phyloP scores from a whole-genome alignment of 129 eudicot genomes.

The Pseudognaphalium luteoalbum region DNA sequence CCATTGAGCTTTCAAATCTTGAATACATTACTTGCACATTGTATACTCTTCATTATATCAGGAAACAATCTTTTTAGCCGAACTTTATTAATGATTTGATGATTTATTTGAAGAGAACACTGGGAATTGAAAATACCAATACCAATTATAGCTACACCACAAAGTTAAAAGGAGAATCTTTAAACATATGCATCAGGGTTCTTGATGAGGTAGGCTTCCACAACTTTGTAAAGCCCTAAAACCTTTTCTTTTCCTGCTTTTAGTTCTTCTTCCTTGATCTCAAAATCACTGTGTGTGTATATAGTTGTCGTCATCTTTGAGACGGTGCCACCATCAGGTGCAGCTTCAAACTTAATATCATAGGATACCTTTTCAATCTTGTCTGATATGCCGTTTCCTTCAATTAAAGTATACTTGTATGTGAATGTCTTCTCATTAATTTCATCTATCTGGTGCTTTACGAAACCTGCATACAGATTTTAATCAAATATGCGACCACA shows the following conservation, averaged over 20 bases:
- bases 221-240: slow-evolving; percentile 55
- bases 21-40: background rate
- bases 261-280: slow-evolving; percentile 47
- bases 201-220: slow-evolving; percentile 58
- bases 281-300: slow-evolving; percentile 40
- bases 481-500: background rate
- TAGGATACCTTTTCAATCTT: slow-evolving; percentile 46
- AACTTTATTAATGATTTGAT: background rate
- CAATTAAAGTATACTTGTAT: slow-evolving; percentile 51
- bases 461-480: slow-evolving; percentile 21
- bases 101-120: slow-evolving; percentile 9
- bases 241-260: slow-evolving; percentile 60
- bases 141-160: background rate
- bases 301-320: slow-evolving; percentile 54
- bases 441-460: slow-evolving; percentile 45
- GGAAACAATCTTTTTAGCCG: background rate
- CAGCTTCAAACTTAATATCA: slow-evolving; percentile 52
- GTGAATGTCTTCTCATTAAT: slow-evolving; percentile 42
- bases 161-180: background rate
- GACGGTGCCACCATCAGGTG: slow-evolving; percentile 46
- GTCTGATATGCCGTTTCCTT: slow-evolving; percentile 46
- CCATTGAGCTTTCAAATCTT: background rate
- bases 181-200: slow-evolving; percentile 60
- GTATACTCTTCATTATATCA: no score
- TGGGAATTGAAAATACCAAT: background rate